Conservation (phyloP, 345 rosid species). For the Turnera subulata region DNA sequence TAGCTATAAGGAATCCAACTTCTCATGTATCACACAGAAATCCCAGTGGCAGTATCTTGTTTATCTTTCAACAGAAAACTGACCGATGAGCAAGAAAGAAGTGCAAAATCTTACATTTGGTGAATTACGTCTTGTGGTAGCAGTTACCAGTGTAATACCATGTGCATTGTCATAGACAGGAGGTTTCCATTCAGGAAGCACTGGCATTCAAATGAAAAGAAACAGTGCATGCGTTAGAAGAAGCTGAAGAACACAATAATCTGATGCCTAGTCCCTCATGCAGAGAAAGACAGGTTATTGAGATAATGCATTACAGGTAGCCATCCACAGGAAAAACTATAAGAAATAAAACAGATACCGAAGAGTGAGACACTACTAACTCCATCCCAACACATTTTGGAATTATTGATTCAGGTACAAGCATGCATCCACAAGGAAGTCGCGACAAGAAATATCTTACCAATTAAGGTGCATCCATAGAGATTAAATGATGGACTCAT, state of each 20-base stretch:
- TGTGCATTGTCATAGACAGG: conserved; percentile 85
- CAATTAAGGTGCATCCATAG: conserved; percentile 82
- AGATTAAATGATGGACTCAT: conserved; percentile 93
- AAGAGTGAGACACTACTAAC: too few species aligned
- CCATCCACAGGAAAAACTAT: conserved; percentile 9
- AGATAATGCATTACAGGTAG: background rate
- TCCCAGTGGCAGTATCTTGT: background rate
- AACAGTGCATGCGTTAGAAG: conserved; percentile 4
- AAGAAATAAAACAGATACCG: too few species aligned
- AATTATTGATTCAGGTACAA: too few species aligned
- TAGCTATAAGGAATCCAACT: too few species aligned
- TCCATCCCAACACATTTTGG: too few species aligned
- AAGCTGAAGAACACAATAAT: background rate
- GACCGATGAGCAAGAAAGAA: background rate
- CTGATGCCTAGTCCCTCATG: background rate
- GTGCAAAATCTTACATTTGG: conserved; percentile 52
- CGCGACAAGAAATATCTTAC: conserved; percentile 30
- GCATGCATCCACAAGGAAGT: conserved; percentile 3
- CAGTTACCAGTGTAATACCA: conserved; percentile 76
- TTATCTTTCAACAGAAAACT: background rate
- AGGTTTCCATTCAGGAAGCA: conserved; percentile 94
- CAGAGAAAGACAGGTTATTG: background rate
- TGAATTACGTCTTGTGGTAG: conserved; percentile 93
- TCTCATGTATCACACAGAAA: background rate
- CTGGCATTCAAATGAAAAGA: conserved; percentile 47